These are phyloP conservation scores for Candida sp. DNA, from an alignment of 1,139 yeast species.

Conservation along the genomic window DNA sequence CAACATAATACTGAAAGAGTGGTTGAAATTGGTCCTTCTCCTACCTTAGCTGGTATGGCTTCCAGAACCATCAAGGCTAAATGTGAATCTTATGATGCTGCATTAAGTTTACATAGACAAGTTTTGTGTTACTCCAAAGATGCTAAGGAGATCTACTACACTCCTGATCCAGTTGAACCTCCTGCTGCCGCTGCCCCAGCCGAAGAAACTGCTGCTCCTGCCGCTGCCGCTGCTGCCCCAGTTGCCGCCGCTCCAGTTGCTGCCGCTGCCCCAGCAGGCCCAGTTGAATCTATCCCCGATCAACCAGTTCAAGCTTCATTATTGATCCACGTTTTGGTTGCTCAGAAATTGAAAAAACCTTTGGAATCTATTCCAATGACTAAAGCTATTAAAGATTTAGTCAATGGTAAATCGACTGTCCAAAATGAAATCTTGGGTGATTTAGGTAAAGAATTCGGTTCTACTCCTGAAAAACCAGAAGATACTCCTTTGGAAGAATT, in stretches of 20 bases:
- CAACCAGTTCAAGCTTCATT: slow-evolving; percentile 85
- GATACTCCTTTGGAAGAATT: slow-evolving; percentile 95
- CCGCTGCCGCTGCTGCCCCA: slow-evolving; percentile 49
- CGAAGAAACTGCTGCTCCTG: slow-evolving; percentile 41
- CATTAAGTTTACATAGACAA: slow-evolving; percentile 93
- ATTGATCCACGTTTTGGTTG: slow-evolving; percentile 84
- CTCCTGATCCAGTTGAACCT: slow-evolving; percentile 75
- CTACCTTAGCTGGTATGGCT: slow-evolving; percentile 99
- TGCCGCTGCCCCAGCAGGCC: slow-evolving; percentile 61
- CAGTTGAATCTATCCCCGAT: slow-evolving; percentile 82
- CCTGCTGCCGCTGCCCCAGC: slow-evolving; percentile 42
- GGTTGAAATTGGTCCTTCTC: slow-evolving; percentile 98
- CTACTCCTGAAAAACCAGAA: slow-evolving; percentile 98
- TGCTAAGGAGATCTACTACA: slow-evolving; percentile 93
- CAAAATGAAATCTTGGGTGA: slow-evolving; percentile 99
- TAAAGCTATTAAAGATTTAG: slow-evolving; percentile 94
- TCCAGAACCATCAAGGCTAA: slow-evolving; percentile 93
- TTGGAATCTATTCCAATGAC: slow-evolving; percentile 82
- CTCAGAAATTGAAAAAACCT: slow-evolving; percentile 91
- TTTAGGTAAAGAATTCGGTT: slow-evolving; percentile 95
- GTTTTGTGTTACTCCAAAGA: slow-evolving; percentile 95
- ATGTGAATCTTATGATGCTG: slow-evolving; percentile 97
- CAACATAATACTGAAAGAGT: slow-evolving; percentile 95
- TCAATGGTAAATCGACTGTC: slow-evolving; percentile 97
- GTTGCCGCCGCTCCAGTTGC: slow-evolving; percentile 61